phyloP scores from a whole-genome alignment of 495 filamentous ascomycete genomes.

The Aspergillus asperescens region DNA sequence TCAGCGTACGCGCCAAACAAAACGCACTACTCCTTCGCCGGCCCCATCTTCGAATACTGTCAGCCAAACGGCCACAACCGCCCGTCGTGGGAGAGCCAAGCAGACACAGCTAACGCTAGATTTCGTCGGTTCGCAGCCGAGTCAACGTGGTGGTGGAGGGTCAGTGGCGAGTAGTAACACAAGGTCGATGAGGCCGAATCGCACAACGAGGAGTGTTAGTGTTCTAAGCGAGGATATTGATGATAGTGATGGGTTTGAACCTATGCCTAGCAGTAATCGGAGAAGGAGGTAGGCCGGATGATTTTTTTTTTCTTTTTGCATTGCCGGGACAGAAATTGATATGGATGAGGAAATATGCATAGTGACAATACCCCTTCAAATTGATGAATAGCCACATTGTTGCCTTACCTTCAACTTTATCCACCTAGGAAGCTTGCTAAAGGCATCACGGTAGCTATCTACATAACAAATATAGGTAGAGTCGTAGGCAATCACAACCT shows the following conservation, averaged over 20 bases:
- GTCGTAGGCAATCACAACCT: constrained; percentile 23
- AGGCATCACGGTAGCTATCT: no score
- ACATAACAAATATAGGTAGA: background rate
- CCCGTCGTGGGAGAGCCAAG: constrained; percentile 17
- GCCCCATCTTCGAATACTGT: constrained; percentile 44
- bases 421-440: no score
- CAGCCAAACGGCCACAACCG: constrained; percentile 1
- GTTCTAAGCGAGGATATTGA: constrained; percentile 51
- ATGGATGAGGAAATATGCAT: no score
- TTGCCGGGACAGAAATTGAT: background rate
- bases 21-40: constrained; percentile 35
- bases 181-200: constrained; percentile 41
- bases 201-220: constrained; percentile 37
- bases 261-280: constrained; percentile 29
- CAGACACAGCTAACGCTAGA: constrained; percentile 64
- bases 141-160: constrained; percentile 24
- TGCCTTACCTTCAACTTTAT: no score
- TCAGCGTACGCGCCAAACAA: constrained; percentile 16
- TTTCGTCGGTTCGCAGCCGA: constrained; percentile 58
- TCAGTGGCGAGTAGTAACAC: constrained; percentile 2
- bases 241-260: constrained; percentile 81
- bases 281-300: constrained; percentile 8
- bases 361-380: background rate
- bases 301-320: no score
- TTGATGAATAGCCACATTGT: background rate